Evolutionary conservation across 2,329 filamentous ascomycete genomes (phyloP), one percentile per base, ranked within the genome.

Genomic region (Helotiales sp.): DNA sequence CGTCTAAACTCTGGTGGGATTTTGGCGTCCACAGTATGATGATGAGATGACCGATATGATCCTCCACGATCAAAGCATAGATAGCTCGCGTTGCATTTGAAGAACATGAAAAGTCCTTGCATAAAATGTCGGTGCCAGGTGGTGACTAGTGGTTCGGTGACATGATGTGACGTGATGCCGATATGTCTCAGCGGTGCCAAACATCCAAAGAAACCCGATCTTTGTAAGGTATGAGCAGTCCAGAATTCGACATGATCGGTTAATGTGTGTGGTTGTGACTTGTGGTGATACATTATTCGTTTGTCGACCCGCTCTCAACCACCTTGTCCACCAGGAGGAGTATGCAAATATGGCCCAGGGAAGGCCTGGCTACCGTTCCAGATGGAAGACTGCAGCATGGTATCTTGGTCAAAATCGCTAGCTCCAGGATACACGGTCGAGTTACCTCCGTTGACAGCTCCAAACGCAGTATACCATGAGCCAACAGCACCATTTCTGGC

Each of bases 311-410:
- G 11, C 4, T 30, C 37, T 74, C 72, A 74, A 24, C 82, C 81
- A 45, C 80, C 80, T 71, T 85, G 83, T 30, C 81, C 81, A 70
- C 80, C 82, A 26, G 81, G 81, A 24, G 83, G 82, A 34, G 81
- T 84, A 65, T 82, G 80, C 6, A 79, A 79, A 64, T 84, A 81
- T 52, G 77, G 63, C 28, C 62, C 57, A 32, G 60, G 69, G 28
- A 62, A 40, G 22, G 57, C 59, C 62, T 75, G 72, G 52, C 65
- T 74, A 13, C 64, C 67, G 47, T 74, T 73, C 70, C 70, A 75
- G 15, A 75, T 30, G 7, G 76, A 77, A 67, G 72, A 76, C 54
- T 75, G 74, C 20, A 78, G 64, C 76, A 77, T 77, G 4, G 71
- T 65, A 8, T 58, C 52, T 22, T 62, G 70, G 11, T 76, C 72